phyloP scores from a whole-genome alignment of 129 eudicot species.

The Flaveria trinervia region DNA sequence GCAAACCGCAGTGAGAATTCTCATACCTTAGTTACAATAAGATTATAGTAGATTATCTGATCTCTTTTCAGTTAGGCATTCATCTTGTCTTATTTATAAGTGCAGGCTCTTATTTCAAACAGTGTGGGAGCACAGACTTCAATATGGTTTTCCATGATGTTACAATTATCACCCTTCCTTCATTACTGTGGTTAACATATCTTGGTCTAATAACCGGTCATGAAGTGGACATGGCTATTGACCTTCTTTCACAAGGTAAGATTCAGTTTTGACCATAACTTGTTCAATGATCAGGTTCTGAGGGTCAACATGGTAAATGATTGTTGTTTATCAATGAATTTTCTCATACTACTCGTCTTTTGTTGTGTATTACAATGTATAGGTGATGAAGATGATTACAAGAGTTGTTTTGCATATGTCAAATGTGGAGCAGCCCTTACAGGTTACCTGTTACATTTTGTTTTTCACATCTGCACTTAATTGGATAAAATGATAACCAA shows the following conservation, averaged over 20 bases:
- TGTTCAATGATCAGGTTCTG: conserved; percentile 11
- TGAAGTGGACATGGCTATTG: conserved; percentile 48
- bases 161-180: conserved; percentile 54
- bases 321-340: not conserved
- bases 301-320: not conserved
- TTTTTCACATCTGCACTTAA: not conserved
- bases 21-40: conserved; percentile 1
- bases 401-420: conserved; percentile 69
- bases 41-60: not conserved
- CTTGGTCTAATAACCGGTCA: conserved; percentile 66
- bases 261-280: conserved; percentile 21
- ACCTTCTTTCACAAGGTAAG: conserved; percentile 52
- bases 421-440: conserved; percentile 80
- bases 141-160: conserved; percentile 49
- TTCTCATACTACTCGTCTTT: conserved; percentile 17
- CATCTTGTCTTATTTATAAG: conserved; percentile 24
- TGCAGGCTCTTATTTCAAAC: conserved; percentile 76
- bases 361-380: conserved; percentile 30
- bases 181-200: conserved; percentile 57
- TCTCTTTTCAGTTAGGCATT: not conserved
- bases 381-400: conserved; percentile 58
- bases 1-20: conserved; percentile 69
- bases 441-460: conserved; percentile 44
- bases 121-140: conserved; percentile 51
- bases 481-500: conserved; percentile 3